Percentiles rank a stretch among this genome's conserved stretches.
Evolutionary conservation across 192 early-diverging fungal species (phyloP).

Genomic region (Umbelopsis sp.): DNA sequence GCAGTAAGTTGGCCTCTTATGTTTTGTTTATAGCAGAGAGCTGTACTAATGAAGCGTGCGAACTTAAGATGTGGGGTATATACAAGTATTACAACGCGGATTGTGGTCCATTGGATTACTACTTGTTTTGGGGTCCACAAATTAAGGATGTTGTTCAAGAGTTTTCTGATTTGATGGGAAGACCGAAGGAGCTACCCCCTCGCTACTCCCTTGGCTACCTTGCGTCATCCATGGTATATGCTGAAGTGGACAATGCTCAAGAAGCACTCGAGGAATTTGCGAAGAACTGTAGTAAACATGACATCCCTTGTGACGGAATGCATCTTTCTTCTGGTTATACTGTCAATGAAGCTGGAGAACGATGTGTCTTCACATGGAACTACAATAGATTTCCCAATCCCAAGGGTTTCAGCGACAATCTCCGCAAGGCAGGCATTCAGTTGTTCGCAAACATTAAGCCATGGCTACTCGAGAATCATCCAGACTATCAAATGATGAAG

Average conservation of each 20-base stretch:
- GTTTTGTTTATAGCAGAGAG: neutral
- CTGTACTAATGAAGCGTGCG: neutral
- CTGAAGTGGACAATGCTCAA: conserved; percentile 60
- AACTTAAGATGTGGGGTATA: conserved; percentile 51
- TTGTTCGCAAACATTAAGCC: conserved; percentile 65
- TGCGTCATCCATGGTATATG: conserved; percentile 64
- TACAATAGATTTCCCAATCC: conserved; percentile 53
- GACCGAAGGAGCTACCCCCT: conserved; percentile 46
- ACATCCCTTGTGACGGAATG: conserved; percentile 61
- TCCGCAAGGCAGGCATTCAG: conserved; percentile 47
- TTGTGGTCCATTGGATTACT: conserved; percentile 45
- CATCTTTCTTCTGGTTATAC: conserved; percentile 66
- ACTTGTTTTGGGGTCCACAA: conserved; percentile 42
- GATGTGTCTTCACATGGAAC: conserved; percentile 71
- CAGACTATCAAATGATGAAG: conserved; percentile 45
- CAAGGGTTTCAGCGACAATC: conserved; percentile 31
- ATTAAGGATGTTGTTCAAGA: conserved; percentile 40
- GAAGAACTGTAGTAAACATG: conserved; percentile 36
- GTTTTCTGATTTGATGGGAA: conserved; percentile 44
- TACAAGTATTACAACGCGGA: conserved; percentile 47
- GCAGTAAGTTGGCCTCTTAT: conserved; percentile 31
- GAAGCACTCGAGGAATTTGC: conserved; percentile 46
- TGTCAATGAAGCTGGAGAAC: conserved; percentile 36
- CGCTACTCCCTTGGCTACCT: conserved; percentile 59
- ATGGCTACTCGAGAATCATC: conserved; percentile 57